Conservation (phyloP, 1,284 basidiomycete genomes). For the Cryptococcus sp. region DNA sequence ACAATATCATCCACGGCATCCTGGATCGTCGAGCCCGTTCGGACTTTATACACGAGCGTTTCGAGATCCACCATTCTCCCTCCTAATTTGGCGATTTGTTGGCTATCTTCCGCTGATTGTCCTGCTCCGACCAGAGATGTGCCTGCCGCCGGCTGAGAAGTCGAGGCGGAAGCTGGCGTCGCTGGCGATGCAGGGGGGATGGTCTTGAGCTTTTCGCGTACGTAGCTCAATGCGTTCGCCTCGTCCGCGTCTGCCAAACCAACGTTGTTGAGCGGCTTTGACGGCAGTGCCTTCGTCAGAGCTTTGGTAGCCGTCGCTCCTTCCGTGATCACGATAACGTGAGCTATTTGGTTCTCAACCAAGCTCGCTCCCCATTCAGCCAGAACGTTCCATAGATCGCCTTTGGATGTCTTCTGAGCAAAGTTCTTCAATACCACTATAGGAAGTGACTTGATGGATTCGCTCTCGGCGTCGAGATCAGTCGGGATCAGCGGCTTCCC, state of each 20-base stretch:
- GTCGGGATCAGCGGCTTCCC: slow-evolving; percentile 7
- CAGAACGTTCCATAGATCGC: slow-evolving; percentile 72
- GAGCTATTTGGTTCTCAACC: slow-evolving; percentile 81
- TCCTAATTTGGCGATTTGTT: slow-evolving; percentile 71
- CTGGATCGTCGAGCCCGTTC: slow-evolving; percentile 68
- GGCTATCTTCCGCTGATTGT: slow-evolving; percentile 57
- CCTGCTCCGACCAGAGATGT: neutral
- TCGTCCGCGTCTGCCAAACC: slow-evolving; percentile 82
- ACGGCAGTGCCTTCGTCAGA: slow-evolving; percentile 82
- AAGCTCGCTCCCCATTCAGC: slow-evolving; percentile 83
- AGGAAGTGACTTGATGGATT: slow-evolving; percentile 67
- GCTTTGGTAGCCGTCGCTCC: slow-evolving; percentile 84
- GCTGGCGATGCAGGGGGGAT: slow-evolving; percentile 6
- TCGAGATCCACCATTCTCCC: slow-evolving; percentile 70
- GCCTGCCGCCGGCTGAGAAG: slow-evolving; percentile 53
- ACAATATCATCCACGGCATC: slow-evolving; percentile 90
- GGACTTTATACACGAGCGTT: slow-evolving; percentile 78
- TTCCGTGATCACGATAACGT: slow-evolving; percentile 88
- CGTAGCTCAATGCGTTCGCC: slow-evolving; percentile 74
- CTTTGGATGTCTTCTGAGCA: slow-evolving; percentile 64
- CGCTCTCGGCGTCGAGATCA: slow-evolving; percentile 49
- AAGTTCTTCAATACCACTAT: slow-evolving; percentile 85
- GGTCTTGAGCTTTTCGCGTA: slow-evolving; percentile 70
- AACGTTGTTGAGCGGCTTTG: slow-evolving; percentile 78
- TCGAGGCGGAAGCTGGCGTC: neutral